Percentiles rank a stretch among this genome's conserved stretches.
These are phyloP conservation scores for Aspergillus sp. DNA, from an alignment of 2,329 filamentous ascomycete species.

Conservation along the genomic window DNA sequence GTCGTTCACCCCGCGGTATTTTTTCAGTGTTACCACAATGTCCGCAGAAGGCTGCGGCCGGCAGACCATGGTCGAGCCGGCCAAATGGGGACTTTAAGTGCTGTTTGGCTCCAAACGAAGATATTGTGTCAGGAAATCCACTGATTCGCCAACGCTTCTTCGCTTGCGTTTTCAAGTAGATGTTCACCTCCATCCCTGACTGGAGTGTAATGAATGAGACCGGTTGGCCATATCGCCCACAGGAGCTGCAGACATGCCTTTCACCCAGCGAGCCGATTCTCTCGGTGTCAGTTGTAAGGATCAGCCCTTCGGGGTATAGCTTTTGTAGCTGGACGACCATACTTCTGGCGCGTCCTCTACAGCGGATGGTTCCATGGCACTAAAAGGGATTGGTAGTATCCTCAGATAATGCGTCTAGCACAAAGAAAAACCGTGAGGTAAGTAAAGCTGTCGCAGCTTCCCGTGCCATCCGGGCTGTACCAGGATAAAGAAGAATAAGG, in stretches of 20 bases:
- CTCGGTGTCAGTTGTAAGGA: constrained; percentile 14
- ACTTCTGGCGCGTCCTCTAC: constrained; percentile 14
- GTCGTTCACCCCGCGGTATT: neutral
- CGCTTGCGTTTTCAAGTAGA: constrained; percentile 7
- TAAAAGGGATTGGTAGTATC: constrained; percentile 12
- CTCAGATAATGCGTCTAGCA: constrained; percentile 7
- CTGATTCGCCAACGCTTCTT: constrained; percentile 13
- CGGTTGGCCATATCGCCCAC: constrained; percentile 8
- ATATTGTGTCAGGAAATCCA: constrained; percentile 9
- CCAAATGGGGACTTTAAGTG: constrained; percentile 9
- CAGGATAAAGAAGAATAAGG: constrained; percentile 9
- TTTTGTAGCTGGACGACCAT: constrained; percentile 14
- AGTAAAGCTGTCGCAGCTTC: constrained; percentile 19
- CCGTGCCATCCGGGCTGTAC: constrained; percentile 16
- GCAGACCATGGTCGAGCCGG: constrained; percentile 1
- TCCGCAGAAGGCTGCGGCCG: neutral
- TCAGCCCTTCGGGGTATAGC: constrained; percentile 18
- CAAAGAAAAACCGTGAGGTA: constrained; percentile 19
- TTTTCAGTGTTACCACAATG: constrained; percentile 1
- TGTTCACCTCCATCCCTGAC: constrained; percentile 4
- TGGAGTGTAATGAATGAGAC: constrained; percentile 7
- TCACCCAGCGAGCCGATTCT: constrained; percentile 2
- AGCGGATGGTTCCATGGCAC: constrained; percentile 16
- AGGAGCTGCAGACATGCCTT: constrained; percentile 6
- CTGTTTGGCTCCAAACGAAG: constrained; percentile 5